These are phyloP conservation scores for Magnolia officinalis DNA, from an alignment of 164 flowering plant species.

Conservation along the genomic window DNA sequence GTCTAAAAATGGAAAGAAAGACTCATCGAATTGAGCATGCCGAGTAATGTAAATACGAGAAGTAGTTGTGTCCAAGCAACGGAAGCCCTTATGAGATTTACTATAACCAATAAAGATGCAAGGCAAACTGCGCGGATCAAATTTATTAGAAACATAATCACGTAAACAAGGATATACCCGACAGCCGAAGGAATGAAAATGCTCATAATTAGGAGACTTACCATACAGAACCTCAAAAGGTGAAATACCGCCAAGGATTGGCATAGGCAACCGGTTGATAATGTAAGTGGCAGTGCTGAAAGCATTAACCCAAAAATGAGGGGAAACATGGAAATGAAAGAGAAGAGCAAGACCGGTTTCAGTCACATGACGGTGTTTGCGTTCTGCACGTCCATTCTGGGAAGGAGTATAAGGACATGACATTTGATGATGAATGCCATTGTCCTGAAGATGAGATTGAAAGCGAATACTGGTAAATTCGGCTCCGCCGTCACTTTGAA, in stretches of 20 bases:
- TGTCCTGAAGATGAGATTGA: not conserved
- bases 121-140: not conserved
- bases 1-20: too few relatives aligned
- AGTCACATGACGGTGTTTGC: not conserved
- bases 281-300: not conserved
- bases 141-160: not conserved
- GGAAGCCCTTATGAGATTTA: not conserved
- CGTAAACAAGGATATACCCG: not conserved
- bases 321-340: not conserved
- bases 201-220: not conserved
- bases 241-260: not conserved
- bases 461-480: not conserved
- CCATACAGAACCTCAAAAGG: not conserved
- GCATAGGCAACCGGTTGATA: not conserved
- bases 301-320: not conserved
- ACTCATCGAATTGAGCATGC: too few relatives aligned
- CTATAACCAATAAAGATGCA: not conserved
- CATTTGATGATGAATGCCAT: constrained; percentile 1
- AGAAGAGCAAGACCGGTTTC: not conserved
- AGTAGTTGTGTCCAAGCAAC: not conserved
- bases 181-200: not conserved
- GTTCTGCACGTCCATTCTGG: not conserved
- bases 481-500: not conserved
- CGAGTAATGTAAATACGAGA: too few relatives aligned
- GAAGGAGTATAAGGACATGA: not conserved